Evolutionary conservation across 2,329 filamentous ascomycete species (phyloP), one percentile per base, ranked within the genome.

Genomic region (Xylariaceae sp.): DNA sequence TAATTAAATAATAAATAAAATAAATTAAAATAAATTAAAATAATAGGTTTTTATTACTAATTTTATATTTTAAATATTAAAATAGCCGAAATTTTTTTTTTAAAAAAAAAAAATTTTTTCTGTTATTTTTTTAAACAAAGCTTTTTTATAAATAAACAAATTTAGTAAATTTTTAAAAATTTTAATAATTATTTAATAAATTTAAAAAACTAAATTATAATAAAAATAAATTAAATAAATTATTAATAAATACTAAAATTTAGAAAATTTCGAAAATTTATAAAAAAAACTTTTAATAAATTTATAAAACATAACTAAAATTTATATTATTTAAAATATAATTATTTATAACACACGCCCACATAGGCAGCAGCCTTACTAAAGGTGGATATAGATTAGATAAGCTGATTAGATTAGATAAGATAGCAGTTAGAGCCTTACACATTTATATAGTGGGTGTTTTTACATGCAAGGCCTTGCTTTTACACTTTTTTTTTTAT

Each of bases 321-420:
- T 27, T 37, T 43, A 35, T 17, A 36, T 16, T 19, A 5, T 43
- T 43, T 23, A 37, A 17, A 12, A 8, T 37, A 43, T 37, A 22
- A 22, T 37, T 12, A 22, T 35, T 19, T 25, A 37, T 23, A 25
- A 37, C n/a, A 14, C n/a, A n/a, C 16, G 17, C 25, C 32, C 17
- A 42, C 27, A 42, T 4, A 42, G 14, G 8, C 21, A 11, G 14
- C 22, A 20, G 21, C 20, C n/a, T n/a, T n/a, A n/a, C n/a, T n/a
- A n/a, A n/a, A n/a, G n/a, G n/a, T n/a, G n/a, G n/a, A n/a, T n/a
- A n/a, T n/a, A n/a, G n/a, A n/a, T n/a, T n/a, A n/a, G n/a, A n/a
- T n/a, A n/a, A n/a, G n/a, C n/a, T n/a, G n/a, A n/a, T n/a, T n/a
- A n/a, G n/a, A n/a, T n/a, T n/a, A n/a, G n/a, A n/a, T n/a, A n/a